phyloP scores from a whole-genome alignment of 2,329 filamentous ascomycete genomes.

The Colletotrichum aenigma region DNA sequence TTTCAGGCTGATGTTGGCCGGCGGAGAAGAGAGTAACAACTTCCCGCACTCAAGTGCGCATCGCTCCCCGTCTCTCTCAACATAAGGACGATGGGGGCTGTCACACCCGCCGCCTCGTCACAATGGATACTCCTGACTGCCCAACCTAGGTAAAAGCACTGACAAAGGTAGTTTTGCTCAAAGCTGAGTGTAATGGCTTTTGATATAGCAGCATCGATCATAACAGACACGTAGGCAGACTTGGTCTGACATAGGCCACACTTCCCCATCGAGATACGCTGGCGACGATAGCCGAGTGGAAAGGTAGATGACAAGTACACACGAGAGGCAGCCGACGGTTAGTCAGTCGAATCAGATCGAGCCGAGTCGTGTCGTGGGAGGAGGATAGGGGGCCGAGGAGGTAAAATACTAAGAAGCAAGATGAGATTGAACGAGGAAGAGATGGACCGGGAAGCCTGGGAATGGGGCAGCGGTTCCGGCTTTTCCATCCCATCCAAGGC shows the following conservation, averaged over 20 bases:
- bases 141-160: neutral
- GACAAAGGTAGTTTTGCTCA: neutral
- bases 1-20: neutral
- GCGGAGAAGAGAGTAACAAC: neutral
- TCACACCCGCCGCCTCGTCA: neutral
- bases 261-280: neutral
- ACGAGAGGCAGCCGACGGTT: neutral
- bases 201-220: neutral
- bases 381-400: neutral
- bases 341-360: neutral
- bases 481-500: conserved; percentile 3
- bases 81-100: neutral
- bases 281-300: neutral
- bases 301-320: neutral
- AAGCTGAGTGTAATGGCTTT: neutral
- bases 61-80: neutral
- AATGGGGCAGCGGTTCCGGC: neutral
- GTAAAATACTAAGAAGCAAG: neutral
- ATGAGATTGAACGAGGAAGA: neutral
- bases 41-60: neutral
- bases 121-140: neutral
- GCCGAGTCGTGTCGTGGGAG: neutral
- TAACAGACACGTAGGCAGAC: neutral
- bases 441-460: neutral
- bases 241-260: neutral